A percentile compares a stretch with the other conserved stretches of the same genome.
phyloP scores from a whole-genome alignment of 2,329 filamentous ascomycete genomes.

The Phaeophleospora eucalypticola region DNA sequence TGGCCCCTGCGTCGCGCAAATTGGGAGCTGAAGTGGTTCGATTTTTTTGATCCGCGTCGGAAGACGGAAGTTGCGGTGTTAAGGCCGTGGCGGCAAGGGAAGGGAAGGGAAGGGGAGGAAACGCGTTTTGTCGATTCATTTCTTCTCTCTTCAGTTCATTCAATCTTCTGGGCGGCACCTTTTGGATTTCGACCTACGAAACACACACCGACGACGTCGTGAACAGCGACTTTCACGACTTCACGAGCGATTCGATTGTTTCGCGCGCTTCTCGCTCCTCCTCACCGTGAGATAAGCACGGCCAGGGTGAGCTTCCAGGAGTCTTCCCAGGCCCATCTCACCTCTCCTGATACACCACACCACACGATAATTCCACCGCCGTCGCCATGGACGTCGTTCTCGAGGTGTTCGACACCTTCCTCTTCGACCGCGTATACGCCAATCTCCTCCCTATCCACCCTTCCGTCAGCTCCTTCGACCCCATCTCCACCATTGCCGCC shows the following conservation, averaged over 20 bases:
- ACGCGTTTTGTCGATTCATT: background rate
- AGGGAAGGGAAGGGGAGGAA: background rate
- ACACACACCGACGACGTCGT: background rate
- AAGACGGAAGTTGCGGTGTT: no score
- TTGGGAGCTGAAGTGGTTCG: background rate
- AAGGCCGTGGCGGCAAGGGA: no score
- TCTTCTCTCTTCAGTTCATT: background rate
- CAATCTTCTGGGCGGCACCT: no score
- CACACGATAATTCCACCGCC: no score
- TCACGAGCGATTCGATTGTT: no score
- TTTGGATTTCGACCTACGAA: no score
- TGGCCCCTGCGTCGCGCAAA: background rate
- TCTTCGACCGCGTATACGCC: constrained; percentile 78
- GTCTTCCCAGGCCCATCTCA: background rate
- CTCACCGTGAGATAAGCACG: no score
- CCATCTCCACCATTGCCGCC: constrained; percentile 44
- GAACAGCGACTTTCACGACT: no score
- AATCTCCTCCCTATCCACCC: constrained; percentile 57
- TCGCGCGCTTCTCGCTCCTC: no score
- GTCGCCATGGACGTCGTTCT: constrained; percentile 84
- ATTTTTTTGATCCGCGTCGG: background rate
- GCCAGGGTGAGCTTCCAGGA: background rate
- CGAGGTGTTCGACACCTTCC: constrained; percentile 75
- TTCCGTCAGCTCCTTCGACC: constrained; percentile 51
- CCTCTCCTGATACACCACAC: background rate